Conservation (phyloP, 129 eudicot genomes). For the Helianthus tuberosus region DNA sequence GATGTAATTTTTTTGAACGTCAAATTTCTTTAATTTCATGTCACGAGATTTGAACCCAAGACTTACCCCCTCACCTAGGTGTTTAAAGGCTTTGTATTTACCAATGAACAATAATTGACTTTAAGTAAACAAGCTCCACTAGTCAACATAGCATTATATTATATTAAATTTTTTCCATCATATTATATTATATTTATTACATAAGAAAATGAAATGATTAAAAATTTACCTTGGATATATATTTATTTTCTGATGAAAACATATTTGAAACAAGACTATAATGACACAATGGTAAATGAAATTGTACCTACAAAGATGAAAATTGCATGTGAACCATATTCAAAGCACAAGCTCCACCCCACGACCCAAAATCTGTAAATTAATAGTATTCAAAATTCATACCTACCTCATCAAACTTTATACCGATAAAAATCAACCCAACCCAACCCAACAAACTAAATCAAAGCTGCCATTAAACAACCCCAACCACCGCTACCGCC, state of each 20-base stretch:
- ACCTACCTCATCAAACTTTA: slow-evolving; percentile 46
- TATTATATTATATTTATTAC: not conserved
- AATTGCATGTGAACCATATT: slow-evolving; percentile 45
- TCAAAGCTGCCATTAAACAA: slow-evolving; percentile 33
- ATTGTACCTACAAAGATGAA: slow-evolving; percentile 43
- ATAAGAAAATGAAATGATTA: not conserved
- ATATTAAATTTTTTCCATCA: no score
- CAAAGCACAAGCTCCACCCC: slow-evolving; percentile 34
- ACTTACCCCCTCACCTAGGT: no score
- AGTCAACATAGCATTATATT: slow-evolving; percentile 3
- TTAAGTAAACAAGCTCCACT: not conserved
- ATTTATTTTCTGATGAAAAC: slow-evolving; percentile 24
- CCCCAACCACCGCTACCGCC: slow-evolving; percentile 24
- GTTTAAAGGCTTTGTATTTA: no score
- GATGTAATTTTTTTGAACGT: not conserved
- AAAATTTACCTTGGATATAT: slow-evolving; percentile 21
- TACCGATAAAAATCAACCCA: slow-evolving; percentile 38
- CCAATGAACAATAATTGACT: not conserved
- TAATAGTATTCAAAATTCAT: slow-evolving; percentile 34
- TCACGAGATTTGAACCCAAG: no score
- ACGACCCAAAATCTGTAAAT: slow-evolving; percentile 28
- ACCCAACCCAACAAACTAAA: slow-evolving; percentile 41
- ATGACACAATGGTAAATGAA: slow-evolving; percentile 40
- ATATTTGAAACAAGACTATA: slow-evolving; percentile 33
- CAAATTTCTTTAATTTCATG: no score